A percentile compares a stretch with the other conserved stretches of the same genome.
These are phyloP conservation scores for Fraxinus baroniana DNA, from an alignment of 305 asterid genomes.

Conservation along the genomic window DNA sequence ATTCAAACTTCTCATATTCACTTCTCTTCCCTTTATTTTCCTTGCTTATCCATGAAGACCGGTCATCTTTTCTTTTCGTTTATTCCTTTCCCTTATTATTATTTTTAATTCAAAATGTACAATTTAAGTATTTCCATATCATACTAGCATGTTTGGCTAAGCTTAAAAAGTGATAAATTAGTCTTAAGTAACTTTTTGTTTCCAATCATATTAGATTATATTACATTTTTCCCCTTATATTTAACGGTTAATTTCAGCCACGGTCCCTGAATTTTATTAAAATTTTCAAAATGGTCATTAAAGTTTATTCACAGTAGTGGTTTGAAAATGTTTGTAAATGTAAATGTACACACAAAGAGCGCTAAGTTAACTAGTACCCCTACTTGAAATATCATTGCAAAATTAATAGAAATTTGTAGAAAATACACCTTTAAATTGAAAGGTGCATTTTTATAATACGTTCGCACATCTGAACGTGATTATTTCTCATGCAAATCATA, in stretches of 20 bases:
- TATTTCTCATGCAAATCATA: not conserved
- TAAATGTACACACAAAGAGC: not conserved
- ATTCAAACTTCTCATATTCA: conserved; percentile 35
- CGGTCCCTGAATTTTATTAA: not conserved
- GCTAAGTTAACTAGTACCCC: not conserved
- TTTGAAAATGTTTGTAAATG: not conserved
- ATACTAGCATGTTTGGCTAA: not conserved
- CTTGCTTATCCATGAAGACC: conserved; percentile 11
- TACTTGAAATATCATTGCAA: not conserved
- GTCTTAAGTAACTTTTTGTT: not conserved
- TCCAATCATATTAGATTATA: not conserved
- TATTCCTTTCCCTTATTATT: not conserved
- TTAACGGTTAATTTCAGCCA: not conserved
- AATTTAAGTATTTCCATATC: not conserved
- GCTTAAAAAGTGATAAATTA: not conserved
- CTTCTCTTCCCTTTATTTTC: conserved; percentile 14
- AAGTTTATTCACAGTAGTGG: not conserved
- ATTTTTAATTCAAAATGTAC: conserved; percentile 7
- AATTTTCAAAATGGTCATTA: not conserved
- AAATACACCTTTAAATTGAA: not conserved
- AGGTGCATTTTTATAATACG: not conserved
- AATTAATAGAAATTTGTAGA: not conserved
- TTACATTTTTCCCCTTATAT: not conserved
- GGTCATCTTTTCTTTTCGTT: conserved; percentile 1
- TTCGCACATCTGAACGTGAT: not conserved